Evolutionary conservation across 129 eudicot species (phyloP).

Genomic region (Cynara cardunculus): DNA sequence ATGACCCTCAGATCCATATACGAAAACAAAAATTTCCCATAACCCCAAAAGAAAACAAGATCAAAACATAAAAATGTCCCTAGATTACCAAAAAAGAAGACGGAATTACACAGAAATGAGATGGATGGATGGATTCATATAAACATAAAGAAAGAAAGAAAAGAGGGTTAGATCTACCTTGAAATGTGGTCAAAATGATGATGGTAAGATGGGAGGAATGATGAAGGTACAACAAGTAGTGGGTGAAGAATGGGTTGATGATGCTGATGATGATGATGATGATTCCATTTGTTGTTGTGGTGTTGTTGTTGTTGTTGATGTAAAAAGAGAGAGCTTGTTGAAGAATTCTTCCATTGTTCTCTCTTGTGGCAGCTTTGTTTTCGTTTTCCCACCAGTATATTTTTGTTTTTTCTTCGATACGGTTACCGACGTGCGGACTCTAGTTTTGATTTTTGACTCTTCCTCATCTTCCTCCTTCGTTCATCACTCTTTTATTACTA

Average conservation of each 20-base stretch:
- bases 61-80: background rate
- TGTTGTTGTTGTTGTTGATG: conserved; percentile 27
- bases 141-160: background rate
- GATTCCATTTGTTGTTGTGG: conserved; percentile 35
- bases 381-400: conserved; percentile 48
- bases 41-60: background rate
- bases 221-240: conserved; percentile 30
- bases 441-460: conserved; percentile 19
- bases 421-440: conserved; percentile 37
- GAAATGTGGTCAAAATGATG: conserved; percentile 21
- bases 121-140: background rate
- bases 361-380: conserved; percentile 53
- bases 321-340: conserved; percentile 36
- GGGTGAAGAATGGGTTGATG: conserved; percentile 33
- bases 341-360: conserved; percentile 47
- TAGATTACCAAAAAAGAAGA: background rate
- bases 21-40: background rate
- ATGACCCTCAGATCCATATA: background rate
- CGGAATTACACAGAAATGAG: background rate
- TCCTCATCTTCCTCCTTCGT: background rate
- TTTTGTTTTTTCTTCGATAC: conserved; percentile 24
- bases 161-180: conserved; percentile 11
- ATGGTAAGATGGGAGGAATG: conserved; percentile 19
- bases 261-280: conserved; percentile 25
- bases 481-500: conserved; percentile 4